phyloP scores from a whole-genome alignment of 2,329 filamentous ascomycete genomes.

The Talaromyces marneffei region DNA sequence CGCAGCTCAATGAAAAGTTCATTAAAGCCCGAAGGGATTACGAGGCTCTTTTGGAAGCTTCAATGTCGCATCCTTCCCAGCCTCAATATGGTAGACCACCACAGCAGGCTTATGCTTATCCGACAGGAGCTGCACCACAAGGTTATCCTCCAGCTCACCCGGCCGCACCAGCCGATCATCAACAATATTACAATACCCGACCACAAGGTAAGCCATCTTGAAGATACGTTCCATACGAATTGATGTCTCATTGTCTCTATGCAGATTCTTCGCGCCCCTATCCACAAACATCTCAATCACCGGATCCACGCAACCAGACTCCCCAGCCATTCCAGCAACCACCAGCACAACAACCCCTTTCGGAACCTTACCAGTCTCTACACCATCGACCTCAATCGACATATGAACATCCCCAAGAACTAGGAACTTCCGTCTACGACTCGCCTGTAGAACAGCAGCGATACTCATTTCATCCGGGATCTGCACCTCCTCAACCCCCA shows the following conservation, averaged over 20 bases:
- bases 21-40: constrained; percentile 98
- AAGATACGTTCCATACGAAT: not conserved
- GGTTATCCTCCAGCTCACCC: constrained; percentile 36
- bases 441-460: constrained; percentile 55
- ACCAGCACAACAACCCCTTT: constrained; percentile 20
- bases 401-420: constrained; percentile 67
- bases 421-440: constrained; percentile 72
- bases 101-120: constrained; percentile 33
- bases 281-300: constrained; percentile 36
- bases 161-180: constrained; percentile 52
- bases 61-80: constrained; percentile 89
- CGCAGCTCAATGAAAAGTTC: constrained; percentile 97
- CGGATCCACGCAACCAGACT: constrained; percentile 34
- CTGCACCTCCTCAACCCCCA: constrained; percentile 17
- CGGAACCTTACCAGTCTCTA: constrained; percentile 38
- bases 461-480: constrained; percentile 28
- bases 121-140: constrained; percentile 18
- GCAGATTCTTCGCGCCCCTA: constrained; percentile 47
- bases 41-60: constrained; percentile 88
- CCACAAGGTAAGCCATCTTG: constrained; percentile 30
- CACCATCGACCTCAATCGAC: constrained; percentile 60
- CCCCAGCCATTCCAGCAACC: constrained; percentile 36
- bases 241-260: constrained; percentile 48
- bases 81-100: constrained; percentile 63
- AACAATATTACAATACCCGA: constrained; percentile 62